A percentile compares a stretch with the other conserved stretches of the same genome.
These are phyloP conservation scores for Elaeis oleifera DNA, from an alignment of 202 grass and related monocot species.

Conservation along the genomic window DNA sequence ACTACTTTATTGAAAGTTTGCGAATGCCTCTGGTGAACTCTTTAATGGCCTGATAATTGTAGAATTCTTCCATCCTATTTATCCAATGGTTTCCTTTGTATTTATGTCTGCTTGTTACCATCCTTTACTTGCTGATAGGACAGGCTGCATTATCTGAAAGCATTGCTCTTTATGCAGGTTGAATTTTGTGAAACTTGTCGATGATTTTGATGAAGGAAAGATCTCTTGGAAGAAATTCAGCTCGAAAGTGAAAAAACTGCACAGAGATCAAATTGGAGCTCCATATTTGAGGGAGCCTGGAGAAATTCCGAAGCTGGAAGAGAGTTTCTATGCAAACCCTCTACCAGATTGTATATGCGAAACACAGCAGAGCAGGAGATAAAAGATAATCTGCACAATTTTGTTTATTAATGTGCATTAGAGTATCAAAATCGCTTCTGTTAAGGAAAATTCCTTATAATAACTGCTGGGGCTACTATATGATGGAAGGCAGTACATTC, in stretches of 20 bases:
- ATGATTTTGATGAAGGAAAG: conserved; percentile 75
- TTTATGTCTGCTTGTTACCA: too few relatives aligned
- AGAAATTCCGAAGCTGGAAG: conserved; percentile 85
- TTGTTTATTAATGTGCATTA: background rate
- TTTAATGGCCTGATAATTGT: too few relatives aligned
- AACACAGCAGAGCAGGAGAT: conserved; percentile 29
- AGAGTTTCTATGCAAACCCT: conserved; percentile 90
- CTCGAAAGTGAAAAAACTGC: conserved; percentile 66
- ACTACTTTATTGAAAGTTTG: too few relatives aligned
- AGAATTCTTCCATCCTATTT: too few relatives aligned
- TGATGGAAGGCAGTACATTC: too few relatives aligned
- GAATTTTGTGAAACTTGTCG: conserved; percentile 65
- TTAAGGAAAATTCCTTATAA: too few relatives aligned
- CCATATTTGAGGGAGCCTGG: conserved; percentile 73
- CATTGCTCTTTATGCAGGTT: conserved; percentile 29
- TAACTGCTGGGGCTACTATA: too few relatives aligned
- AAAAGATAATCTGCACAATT: background rate
- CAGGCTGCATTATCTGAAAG: too few relatives aligned
- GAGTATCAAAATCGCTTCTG: too few relatives aligned
- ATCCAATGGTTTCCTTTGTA: too few relatives aligned
- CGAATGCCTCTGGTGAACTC: too few relatives aligned
- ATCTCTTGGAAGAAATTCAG: conserved; percentile 75
- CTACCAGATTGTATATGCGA: conserved; percentile 85
- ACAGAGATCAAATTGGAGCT: conserved; percentile 52
- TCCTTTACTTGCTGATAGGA: too few relatives aligned